phyloP scores from a whole-genome alignment of 2,329 filamentous ascomycete species.

The Thelonectria rubi region DNA sequence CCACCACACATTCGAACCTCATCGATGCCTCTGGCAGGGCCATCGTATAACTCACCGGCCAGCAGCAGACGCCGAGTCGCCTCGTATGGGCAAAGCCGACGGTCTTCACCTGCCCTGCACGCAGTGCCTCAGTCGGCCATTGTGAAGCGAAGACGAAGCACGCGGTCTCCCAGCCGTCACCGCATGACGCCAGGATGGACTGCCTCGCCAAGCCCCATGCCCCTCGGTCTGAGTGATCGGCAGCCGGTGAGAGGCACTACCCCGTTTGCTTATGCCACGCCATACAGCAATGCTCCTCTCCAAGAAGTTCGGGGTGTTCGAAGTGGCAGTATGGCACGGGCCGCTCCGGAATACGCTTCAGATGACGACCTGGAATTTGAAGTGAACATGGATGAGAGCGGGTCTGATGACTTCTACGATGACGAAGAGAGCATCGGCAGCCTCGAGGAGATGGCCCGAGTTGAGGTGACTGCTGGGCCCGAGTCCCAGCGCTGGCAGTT shows the following conservation, averaged over 20 bases:
- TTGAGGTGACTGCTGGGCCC: conserved; percentile 29
- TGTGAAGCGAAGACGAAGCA: conserved; percentile 62
- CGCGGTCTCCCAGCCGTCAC: conserved; percentile 65
- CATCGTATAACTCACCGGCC: conserved; percentile 51
- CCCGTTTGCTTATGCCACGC: conserved; percentile 79
- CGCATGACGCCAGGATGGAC: conserved; percentile 67
- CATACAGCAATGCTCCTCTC: conserved; percentile 69
- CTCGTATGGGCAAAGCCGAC: conserved; percentile 52
- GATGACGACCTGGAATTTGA: conserved; percentile 51
- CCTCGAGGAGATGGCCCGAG: conserved; percentile 42
- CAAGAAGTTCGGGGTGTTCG: conserved; percentile 50
- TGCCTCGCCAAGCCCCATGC: conserved; percentile 56
- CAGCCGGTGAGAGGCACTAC: conserved; percentile 55
- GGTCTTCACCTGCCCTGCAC: conserved; percentile 45
- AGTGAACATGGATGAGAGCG: conserved; percentile 49
- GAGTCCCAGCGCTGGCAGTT: conserved; percentile 45
- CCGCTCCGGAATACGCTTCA: conserved; percentile 43
- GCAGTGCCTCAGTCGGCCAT: conserved; percentile 43
- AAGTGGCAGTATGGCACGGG: conserved; percentile 43
- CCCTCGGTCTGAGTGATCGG: conserved; percentile 47
- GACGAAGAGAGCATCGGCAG: conserved; percentile 40
- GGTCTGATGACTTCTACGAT: conserved; percentile 47
- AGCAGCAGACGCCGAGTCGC: conserved; percentile 56
- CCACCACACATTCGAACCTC: conserved; percentile 61
- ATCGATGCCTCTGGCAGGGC: conserved; percentile 59